phyloP scores from a whole-genome alignment of 2,329 filamentous ascomycete genomes.

The Cercospora sp. region DNA sequence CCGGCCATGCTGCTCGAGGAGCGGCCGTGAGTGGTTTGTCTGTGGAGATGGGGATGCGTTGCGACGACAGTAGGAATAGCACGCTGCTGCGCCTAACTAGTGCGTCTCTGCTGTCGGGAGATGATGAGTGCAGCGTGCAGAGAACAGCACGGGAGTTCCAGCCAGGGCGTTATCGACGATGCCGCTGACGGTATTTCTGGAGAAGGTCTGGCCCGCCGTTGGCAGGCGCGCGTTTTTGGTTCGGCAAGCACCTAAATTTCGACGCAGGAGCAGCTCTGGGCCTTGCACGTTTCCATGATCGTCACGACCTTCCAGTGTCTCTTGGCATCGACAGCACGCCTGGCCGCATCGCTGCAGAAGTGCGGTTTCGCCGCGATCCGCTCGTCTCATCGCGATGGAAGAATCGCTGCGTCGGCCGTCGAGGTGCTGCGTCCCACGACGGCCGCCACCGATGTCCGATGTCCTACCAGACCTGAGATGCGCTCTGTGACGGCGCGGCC shows the following conservation, averaged over 20 bases:
- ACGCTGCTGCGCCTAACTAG: too few relatives aligned
- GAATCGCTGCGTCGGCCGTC: not conserved
- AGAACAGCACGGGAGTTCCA: not conserved
- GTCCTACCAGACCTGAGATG: slow-evolving; percentile 7
- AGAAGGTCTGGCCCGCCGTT: not conserved
- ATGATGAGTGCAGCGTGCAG: not conserved
- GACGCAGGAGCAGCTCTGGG: too few relatives aligned
- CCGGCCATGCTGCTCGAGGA: not conserved
- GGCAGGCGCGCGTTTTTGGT: not conserved
- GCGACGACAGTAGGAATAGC: too few relatives aligned
- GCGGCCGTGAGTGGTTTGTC: not conserved
- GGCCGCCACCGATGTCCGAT: not conserved
- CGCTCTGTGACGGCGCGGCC: not conserved
- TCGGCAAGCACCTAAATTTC: not conserved
- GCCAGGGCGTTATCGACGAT: not conserved
- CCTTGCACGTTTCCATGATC: too few relatives aligned
- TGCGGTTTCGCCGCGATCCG: not conserved
- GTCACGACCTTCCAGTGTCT: too few relatives aligned
- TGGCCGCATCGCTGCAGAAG: not conserved
- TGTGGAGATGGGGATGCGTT: too few relatives aligned
- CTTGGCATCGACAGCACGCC: too few relatives aligned
- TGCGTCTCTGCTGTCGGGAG: not conserved
- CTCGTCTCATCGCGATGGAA: not conserved
- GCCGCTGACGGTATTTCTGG: not conserved
- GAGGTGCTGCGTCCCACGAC: not conserved